These are phyloP conservation scores for Botrytis fabae DNA, from an alignment of 2,329 filamentous ascomycete genomes.

Conservation along the genomic window DNA sequence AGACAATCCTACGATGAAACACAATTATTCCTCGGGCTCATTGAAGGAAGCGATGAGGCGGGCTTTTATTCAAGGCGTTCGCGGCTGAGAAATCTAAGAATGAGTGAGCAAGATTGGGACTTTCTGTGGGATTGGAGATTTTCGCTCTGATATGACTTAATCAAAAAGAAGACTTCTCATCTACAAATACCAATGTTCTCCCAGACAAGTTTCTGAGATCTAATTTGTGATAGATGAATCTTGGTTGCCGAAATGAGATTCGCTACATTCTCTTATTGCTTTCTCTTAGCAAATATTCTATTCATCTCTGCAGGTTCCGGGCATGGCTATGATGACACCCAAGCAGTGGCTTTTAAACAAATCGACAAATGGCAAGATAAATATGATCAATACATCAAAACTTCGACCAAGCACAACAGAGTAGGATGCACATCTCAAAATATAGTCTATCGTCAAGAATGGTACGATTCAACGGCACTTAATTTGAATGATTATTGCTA, in stretches of 20 bases:
- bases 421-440: not conserved
- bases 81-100: not conserved
- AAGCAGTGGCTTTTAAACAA: constrained; percentile 1
- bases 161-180: not conserved
- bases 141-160: no score
- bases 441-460: constrained; percentile 15
- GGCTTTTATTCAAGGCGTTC: not conserved
- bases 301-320: not conserved
- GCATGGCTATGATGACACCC: not conserved
- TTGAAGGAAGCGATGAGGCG: not conserved
- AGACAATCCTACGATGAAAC: not conserved
- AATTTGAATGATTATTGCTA: not conserved
- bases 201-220: not conserved
- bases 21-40: not conserved
- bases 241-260: constrained; percentile 2
- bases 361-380: constrained; percentile 7
- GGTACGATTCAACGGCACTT: not conserved
- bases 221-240: not conserved
- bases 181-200: not conserved
- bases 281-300: not conserved
- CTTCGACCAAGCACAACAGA: not conserved
- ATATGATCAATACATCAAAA: constrained; percentile 12
- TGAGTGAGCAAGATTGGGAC: no score
- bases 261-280: not conserved
- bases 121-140: no score